Conservation (phyloP, 176 grass and related monocot genomes). For the Oryza brachyantha region DNA sequence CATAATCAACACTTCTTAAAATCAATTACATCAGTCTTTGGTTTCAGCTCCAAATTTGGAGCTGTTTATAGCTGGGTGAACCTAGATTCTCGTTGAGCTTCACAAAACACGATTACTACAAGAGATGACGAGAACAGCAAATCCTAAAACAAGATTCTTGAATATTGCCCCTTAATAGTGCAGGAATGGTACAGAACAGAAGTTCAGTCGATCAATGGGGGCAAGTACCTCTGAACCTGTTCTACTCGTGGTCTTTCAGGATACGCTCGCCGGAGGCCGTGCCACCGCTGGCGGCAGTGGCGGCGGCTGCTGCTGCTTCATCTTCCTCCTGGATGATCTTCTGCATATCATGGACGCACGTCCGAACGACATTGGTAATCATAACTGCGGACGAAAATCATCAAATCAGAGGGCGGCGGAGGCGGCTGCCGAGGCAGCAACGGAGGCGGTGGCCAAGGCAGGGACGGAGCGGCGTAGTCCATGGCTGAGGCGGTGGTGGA, state of each 20-base stretch:
- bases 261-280: constrained; percentile 35
- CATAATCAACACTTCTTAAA: not conserved
- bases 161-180: not conserved
- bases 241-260: constrained; percentile 57
- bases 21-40: not conserved
- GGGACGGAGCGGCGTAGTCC: no score
- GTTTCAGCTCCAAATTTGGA: not conserved
- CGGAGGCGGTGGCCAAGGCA: no score
- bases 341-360: constrained; percentile 68
- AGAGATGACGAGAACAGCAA: not conserved
- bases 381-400: constrained; percentile 52
- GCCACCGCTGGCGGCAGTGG: not conserved
- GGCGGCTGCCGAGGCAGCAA: no score
- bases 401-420: no score
- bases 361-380: constrained; percentile 53
- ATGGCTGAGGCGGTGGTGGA: no score
- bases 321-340: constrained; percentile 61
- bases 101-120: no score
- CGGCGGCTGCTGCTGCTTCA: not conserved
- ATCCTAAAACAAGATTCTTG: no score
- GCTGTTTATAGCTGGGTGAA: no score
- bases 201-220: no score
- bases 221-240: no score
- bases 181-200: not conserved
- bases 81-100: no score